Conservation (phyloP, 2,329 filamentous ascomycete genomes). For the Fusarium humuli region DNA sequence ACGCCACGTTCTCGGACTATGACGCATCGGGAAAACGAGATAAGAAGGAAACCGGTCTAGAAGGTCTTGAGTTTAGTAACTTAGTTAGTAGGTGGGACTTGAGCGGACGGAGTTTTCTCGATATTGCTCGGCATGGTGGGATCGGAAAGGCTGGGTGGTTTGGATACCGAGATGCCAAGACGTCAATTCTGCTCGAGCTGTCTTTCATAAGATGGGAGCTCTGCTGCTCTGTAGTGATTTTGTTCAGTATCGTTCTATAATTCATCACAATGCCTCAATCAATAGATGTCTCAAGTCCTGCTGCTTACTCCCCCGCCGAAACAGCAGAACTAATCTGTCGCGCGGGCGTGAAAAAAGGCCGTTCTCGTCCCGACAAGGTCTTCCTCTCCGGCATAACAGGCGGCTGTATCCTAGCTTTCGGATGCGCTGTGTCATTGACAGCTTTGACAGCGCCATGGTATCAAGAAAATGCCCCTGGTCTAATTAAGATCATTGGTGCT, state of each 20-base stretch:
- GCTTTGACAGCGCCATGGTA: constrained; percentile 42
- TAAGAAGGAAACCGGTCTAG: constrained; percentile 12
- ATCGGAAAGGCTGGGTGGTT: too few relatives aligned
- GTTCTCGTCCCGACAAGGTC: constrained; percentile 38
- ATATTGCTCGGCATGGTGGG: constrained; percentile 28
- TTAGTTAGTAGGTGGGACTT: too few relatives aligned
- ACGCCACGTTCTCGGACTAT: constrained; percentile 2
- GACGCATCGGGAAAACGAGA: constrained; percentile 4
- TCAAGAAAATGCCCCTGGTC: constrained; percentile 40
- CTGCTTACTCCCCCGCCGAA: constrained; percentile 41
- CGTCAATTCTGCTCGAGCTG: too few relatives aligned
- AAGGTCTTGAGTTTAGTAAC: constrained; percentile 10
- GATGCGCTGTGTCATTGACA: constrained; percentile 40
- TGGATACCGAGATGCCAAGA: constrained; percentile 5
- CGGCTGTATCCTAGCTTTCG: constrained; percentile 36
- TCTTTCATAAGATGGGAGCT: too few relatives aligned
- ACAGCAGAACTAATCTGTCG: constrained; percentile 41
- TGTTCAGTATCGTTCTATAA: not conserved
- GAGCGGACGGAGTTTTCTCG: constrained; percentile 34
- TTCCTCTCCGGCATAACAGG: constrained; percentile 38
- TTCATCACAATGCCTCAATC: not conserved
- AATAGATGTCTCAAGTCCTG: constrained; percentile 9
- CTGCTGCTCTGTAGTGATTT: not conserved
- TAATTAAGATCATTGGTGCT: constrained; percentile 39
- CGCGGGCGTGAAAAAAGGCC: constrained; percentile 38